These are phyloP conservation scores for Huntiella omanensis DNA, from an alignment of 2,329 filamentous ascomycete genomes.

Conservation along the genomic window DNA sequence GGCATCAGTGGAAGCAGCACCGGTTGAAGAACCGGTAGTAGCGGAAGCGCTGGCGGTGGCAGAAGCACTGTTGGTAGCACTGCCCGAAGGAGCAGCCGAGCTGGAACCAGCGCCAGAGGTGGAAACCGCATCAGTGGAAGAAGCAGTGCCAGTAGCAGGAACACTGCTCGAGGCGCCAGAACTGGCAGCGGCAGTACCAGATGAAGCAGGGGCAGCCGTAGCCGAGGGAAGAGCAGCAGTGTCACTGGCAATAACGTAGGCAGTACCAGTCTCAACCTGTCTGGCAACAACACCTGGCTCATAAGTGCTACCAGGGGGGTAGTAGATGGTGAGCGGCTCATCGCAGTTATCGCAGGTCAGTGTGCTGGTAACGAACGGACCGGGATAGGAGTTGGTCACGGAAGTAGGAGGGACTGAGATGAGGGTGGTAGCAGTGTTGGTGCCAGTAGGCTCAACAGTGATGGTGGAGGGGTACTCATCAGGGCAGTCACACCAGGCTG, in stretches of 20 bases:
- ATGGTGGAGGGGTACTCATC: conserved; percentile 5
- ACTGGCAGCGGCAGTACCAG: background rate
- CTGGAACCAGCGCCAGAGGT: background rate
- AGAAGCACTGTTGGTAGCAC: background rate
- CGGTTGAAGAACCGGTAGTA: background rate
- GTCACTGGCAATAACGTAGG: conserved; percentile 1
- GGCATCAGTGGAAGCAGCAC: background rate
- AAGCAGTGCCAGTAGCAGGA: background rate
- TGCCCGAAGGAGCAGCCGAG: background rate
- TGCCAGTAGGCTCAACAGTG: conserved; percentile 6
- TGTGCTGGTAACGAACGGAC: conserved; percentile 6
- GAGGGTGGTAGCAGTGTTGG: conserved; percentile 3
- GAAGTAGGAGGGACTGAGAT: conserved; percentile 5
- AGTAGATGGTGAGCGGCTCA: conserved; percentile 6
- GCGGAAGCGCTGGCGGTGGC: background rate
- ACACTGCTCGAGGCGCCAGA: background rate
- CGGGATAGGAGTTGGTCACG: conserved; percentile 7
- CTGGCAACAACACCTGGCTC: conserved; percentile 1
- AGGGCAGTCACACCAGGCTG: conserved; percentile 8
- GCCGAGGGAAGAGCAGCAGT: background rate
- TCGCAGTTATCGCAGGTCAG: conserved; percentile 6
- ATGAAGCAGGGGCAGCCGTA: background rate
- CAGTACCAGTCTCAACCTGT: conserved; percentile 5
- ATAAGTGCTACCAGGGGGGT: conserved; percentile 6
- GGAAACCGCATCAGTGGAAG: background rate